Conservation (phyloP, 1,284 basidiomycete genomes). For the Bjerkandera adusta region DNA sequence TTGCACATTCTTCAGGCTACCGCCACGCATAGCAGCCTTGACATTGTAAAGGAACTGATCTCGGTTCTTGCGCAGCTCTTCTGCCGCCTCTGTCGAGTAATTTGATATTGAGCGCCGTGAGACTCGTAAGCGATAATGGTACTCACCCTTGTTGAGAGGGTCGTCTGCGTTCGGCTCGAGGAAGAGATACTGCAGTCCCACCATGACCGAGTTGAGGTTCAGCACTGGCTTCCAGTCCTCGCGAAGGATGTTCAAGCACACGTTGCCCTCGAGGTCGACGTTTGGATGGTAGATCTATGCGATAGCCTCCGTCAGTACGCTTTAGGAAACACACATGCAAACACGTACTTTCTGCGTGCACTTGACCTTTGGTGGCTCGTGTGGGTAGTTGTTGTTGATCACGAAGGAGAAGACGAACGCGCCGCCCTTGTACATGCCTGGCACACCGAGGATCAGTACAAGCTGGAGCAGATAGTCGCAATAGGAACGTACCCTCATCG, state of each 20-base stretch:
- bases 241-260: conserved; percentile 95
- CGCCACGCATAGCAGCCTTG: conserved; percentile 80
- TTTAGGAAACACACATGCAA: not conserved
- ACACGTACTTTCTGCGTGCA: conserved; percentile 86
- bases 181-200: conserved; percentile 97
- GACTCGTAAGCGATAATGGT: conserved; percentile 3
- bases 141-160: conserved; percentile 92
- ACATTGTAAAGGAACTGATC: conserved; percentile 83
- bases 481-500: conserved; percentile 79
- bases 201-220: conserved; percentile 96
- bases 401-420: conserved; percentile 91
- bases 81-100: conserved; percentile 92
- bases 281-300: conserved; percentile 98
- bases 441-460: not conserved
- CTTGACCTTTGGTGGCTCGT: conserved; percentile 99
- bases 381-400: conserved; percentile 98
- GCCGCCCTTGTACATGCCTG: conserved; percentile 98
- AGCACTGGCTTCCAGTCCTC: conserved; percentile 99
- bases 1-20: conserved; percentile 67
- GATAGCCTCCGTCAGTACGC: not conserved
- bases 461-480: not conserved
- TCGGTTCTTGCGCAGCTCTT: conserved; percentile 85
- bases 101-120: not conserved
- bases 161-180: conserved; percentile 98
- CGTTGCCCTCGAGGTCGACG: conserved; percentile 95